Evolutionary conservation across 2,329 filamentous ascomycete species (phyloP), one percentile per base, ranked within the genome.

Genomic region (Aspergillus aculeatus): DNA sequence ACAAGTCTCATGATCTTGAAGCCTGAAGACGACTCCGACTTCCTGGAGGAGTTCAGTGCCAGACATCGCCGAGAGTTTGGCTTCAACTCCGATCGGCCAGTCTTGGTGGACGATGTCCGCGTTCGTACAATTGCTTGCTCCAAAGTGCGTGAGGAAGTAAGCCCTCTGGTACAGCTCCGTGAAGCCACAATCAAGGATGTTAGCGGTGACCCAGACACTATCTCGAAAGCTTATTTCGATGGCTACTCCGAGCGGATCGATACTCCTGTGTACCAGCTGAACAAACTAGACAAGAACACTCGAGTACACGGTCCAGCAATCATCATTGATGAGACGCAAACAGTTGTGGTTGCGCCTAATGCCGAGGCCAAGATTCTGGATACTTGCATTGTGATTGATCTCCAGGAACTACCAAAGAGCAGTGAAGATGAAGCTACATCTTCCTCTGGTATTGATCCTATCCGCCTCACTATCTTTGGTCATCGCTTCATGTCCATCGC

Each of bases 31-130:
- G 94, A 89, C 85, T 92, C 89, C 86, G 89, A 89, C 2, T 97
- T 94, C 75, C 89, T 88, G 2, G 84, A 88, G 63, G 91, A 91
- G 0, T 97, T 98, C 71, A 82, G 94, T 41, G 86, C 87, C 67
- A 90, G 96, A 65, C 94, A 97, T 72, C 88, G 91, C 52, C 90
- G 94, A 69, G 93, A 97, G 69, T 97, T 97, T 71, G 92, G 92
- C 0, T 97, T 97, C 71, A 95, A 91, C 0, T 86, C 86, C 14
- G 91, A 96, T 56, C 83, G 92, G 54, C 89, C 96, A 57, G 89
- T 96, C 51, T 90, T 96, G 38, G 84, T 97, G 2, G 93, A 96
- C 62, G 93, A 96, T 71, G 90, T 97, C 4, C 87, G 93, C 53
- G 91, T 94, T 3, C 85, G 94, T 53, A 92, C 91, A 6, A 96